Base-by-base conservation (phyloP, 441 rosid species). In the Heliophila coronopifolia region DNA sequence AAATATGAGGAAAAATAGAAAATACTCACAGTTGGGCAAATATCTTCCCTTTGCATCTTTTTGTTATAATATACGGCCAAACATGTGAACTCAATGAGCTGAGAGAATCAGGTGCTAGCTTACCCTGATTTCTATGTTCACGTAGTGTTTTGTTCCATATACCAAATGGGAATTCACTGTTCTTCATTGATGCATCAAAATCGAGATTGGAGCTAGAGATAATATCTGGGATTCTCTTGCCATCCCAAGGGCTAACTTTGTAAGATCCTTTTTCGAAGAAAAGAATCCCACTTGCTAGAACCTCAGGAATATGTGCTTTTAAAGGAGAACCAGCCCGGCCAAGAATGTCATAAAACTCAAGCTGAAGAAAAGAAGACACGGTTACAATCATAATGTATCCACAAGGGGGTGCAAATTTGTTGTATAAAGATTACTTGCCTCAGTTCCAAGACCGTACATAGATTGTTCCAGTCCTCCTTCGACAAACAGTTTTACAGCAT, bases 11-110 rank as follows among this genome's bases (percentile, higher is more conserved):
- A 35, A 2, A 34, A n/a, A n/a, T n/a, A n/a, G n/a, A 25, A 12
- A 23, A 20, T 39, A 75, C 98, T 82, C 72, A 92, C 98, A 92
- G 17, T 41, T 83, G 78, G 44, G 87, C 91, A 76, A 75, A 83
- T 44, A 87, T 87, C 70, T 87, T 83, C 51, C 98, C 98, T 55
- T 74, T 79, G 78, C 98, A 91, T 69, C 91, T 77, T 67, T 69
- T 85, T 35, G 91, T 84, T 68, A 92, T 81, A 22, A 85, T 73
- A 65, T 73, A 87, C 18, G 98, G 98, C 94, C 96, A 92, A 60
- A 85, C 71, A 34, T 59, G 57, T 25, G 76, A 54, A 59, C 74
- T 55, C 50, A 71, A 50, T 43, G 77, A 64, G 58, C 65, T 50
- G 23, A 46, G 42, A 49, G 63, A 59, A 45, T 73, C 79, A 8